Evolutionary conservation across 2,329 filamentous ascomycete species (phyloP), one percentile per base, ranked within the genome.

Genomic region (Colletotrichum sp.): DNA sequence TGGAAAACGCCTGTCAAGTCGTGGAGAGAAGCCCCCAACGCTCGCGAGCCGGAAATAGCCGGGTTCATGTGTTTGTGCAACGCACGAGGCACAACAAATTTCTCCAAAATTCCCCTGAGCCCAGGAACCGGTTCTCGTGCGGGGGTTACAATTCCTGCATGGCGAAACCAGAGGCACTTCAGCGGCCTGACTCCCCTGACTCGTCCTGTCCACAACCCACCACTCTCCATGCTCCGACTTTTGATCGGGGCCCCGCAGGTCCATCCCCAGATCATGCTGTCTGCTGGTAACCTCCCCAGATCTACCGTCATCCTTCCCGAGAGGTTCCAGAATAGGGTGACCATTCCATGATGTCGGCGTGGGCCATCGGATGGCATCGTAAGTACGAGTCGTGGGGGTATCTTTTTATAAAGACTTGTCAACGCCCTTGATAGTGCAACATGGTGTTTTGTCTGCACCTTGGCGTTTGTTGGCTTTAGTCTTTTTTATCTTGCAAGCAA

Each of bases 221-320:
- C 71, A 73, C 63, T 65, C 59, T 65, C 30, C 34, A 59, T 68
- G 39, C 48, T 73, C 64, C 44, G 39, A 48, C 64, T 68, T 59
- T 32, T 48, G 59, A 25, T 34, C 48, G 44, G 55, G 57, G 64
- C 64, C 59, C 48, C 57, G 57, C 64, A 68, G 48, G 32, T 69
- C 67, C 28, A 65, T 60, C 57, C 70, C 73, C 70, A 66, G 72
- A 74, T 64, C 36, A 73, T 69, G 64, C 70, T 68, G 59, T 19
- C 64, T 44, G 61, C 34, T 64, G 61, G 61, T 36, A 73, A 28
- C 52, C 32, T 19, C 70, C 64, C 64, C 64, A 22, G 70, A 73
- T 59, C 70, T 70, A 75, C 64, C 27, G 63, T 25, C 60, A 27
- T 61, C 13, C 34, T 66, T 66, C 36, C 52, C 52, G 44, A 64